Evolutionary conservation across 371 early-diverging fungal genomes (phyloP).

Genomic region (Hamiltosporidium magnivora): DNA sequence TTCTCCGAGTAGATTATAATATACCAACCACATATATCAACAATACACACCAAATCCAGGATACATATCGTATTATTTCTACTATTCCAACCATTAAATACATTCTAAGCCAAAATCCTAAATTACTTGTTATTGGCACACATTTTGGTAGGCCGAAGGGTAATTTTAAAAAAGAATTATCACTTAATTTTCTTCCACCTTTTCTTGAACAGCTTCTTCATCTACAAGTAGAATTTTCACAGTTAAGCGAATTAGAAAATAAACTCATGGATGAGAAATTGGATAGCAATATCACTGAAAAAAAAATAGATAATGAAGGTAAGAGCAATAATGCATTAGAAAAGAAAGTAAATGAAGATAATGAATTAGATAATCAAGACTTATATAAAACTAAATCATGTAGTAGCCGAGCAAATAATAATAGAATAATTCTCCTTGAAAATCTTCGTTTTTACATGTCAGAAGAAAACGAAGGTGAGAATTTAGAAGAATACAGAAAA

Average conservation of each 20-base stretch:
- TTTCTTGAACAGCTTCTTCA: too few relatives aligned
- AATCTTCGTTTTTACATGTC: constrained; percentile 29
- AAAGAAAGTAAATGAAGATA: too few relatives aligned
- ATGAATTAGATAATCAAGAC: too few relatives aligned
- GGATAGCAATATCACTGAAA: too few relatives aligned
- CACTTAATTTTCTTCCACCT: too few relatives aligned
- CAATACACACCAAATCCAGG: constrained; percentile 7
- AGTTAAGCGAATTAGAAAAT: too few relatives aligned
- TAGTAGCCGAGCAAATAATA: not conserved
- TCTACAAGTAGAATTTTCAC: too few relatives aligned
- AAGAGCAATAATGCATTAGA: not conserved
- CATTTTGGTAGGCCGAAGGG: constrained; percentile 47
- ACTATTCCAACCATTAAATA: constrained; percentile 33
- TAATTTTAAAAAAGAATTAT: not conserved
- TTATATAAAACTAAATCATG: constrained; percentile 1
- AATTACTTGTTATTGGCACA: constrained; percentile 26
- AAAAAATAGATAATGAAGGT: not conserved
- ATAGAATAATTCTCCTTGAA: constrained; percentile 28
- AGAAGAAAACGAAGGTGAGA: constrained; percentile 25
- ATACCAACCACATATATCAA: constrained; percentile 18
- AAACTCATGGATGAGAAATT: too few relatives aligned
- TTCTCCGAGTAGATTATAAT: constrained; percentile 46
- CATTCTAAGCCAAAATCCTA: not conserved
- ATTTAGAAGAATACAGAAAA: constrained; percentile 5
- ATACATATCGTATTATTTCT: constrained; percentile 17